These are phyloP conservation scores for Mycena rosella DNA, from an alignment of 768 basidiomycete species.

Conservation along the genomic window DNA sequence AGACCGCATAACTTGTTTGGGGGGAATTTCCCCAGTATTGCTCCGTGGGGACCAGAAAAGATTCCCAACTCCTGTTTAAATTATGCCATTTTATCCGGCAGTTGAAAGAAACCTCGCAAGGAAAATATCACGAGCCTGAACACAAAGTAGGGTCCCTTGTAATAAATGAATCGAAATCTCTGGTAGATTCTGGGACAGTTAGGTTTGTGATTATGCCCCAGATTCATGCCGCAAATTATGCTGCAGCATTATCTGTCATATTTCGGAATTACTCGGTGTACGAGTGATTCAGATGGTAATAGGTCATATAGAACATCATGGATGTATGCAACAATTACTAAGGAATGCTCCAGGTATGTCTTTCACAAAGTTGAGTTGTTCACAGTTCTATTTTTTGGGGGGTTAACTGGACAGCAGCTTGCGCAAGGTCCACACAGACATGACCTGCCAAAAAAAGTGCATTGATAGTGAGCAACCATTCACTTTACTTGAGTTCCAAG, in stretches of 20 bases:
- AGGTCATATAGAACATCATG: not conserved
- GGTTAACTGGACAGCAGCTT: no score
- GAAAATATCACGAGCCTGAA: not conserved
- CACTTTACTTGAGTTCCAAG: no score
- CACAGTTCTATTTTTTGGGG: no score
- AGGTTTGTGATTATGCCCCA: conserved; percentile 10
- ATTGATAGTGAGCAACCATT: no score
- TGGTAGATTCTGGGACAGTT: not conserved
- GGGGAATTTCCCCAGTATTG: conserved; percentile 1
- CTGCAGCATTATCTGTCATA: conserved; percentile 9
- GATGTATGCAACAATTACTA: not conserved
- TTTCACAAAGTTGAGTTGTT: no score
- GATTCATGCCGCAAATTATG: conserved; percentile 13
- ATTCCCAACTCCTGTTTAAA: not conserved
- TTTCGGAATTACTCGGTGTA: conserved; percentile 4
- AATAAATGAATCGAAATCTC: not conserved
- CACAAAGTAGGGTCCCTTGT: not conserved
- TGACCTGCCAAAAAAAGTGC: no score
- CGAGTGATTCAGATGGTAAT: conserved; percentile 1
- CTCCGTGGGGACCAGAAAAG: conserved; percentile 1
- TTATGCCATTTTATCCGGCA: conserved; percentile 13
- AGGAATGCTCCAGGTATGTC: no score
- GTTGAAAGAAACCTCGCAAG: not conserved
- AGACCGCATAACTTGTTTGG: conserved; percentile 6
- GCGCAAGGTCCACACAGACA: no score